A percentile compares a stretch with the other conserved stretches of the same genome.
Conservation (phyloP, 2,329 filamentous ascomycete species). For the Aureobasidium lini region DNA sequence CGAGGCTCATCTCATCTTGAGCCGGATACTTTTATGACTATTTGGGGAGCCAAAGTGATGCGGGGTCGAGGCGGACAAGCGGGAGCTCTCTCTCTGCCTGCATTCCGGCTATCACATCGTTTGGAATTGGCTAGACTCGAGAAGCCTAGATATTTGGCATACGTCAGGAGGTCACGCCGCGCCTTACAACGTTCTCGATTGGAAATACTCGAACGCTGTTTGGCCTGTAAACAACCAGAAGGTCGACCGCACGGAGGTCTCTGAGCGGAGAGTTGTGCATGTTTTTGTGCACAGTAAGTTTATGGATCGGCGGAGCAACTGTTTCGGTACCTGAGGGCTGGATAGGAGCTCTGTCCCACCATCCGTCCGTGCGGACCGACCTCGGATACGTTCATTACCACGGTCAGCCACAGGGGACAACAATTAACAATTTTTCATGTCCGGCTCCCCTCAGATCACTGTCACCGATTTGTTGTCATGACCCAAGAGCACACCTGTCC, state of each 20-base stretch:
- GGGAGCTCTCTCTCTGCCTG: not conserved
- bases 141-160: slow-evolving; percentile 1
- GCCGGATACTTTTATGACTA: not conserved
- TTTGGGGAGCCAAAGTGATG: not conserved
- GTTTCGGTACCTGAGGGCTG: not conserved
- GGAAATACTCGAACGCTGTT: not conserved
- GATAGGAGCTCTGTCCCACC: not conserved
- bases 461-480: not conserved
- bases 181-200: not conserved
- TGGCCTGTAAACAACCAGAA: not conserved
- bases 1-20: slow-evolving; percentile 1
- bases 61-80: slow-evolving; percentile 4
- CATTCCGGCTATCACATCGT: not conserved
- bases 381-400: not conserved
- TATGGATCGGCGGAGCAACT: not conserved
- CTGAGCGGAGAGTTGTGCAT: not conserved
- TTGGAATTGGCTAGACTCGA: slow-evolving; percentile 2
- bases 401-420: not conserved
- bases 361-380: not conserved
- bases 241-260: not conserved
- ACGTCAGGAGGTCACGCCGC: slow-evolving; percentile 6
- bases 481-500: not conserved
- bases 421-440: not conserved
- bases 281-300: not conserved
- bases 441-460: slow-evolving; percentile 3